Evolutionary conservation across 257 asterid genomes (phyloP).

Genomic region (Echites panduratus): DNA sequence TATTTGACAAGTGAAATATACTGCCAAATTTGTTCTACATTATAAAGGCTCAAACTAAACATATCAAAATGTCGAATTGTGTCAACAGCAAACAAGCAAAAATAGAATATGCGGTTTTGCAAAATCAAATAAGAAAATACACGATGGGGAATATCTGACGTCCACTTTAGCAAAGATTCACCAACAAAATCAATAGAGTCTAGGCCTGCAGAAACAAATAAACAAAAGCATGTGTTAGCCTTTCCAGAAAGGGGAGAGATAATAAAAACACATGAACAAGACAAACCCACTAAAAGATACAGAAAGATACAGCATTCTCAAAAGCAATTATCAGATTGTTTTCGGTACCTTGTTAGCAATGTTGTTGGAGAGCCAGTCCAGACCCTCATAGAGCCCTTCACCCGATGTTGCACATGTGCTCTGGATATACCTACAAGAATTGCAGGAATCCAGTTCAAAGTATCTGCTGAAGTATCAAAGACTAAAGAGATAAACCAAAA

Average conservation of each 20-base stretch:
- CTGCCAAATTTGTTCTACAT: conserved; percentile 8
- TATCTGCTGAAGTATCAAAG: too few relatives aligned
- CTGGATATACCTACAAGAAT: conserved; percentile 48
- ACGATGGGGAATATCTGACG: conserved; percentile 18
- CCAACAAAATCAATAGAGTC: conserved; percentile 25
- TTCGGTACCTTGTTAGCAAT: conserved; percentile 45
- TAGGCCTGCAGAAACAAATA: conserved; percentile 34
- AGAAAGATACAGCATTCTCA: not conserved
- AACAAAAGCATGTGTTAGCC: not conserved
- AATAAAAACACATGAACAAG: too few relatives aligned
- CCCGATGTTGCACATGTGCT: conserved; percentile 67
- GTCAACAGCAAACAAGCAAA: conserved; percentile 1
- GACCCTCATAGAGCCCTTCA: conserved; percentile 58
- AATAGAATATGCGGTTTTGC: conserved; percentile 11
- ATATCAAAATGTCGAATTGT: conserved; percentile 9
- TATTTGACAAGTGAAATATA: not conserved
- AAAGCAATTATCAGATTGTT: not conserved
- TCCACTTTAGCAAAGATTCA: conserved; percentile 27
- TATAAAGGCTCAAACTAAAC: conserved; percentile 4
- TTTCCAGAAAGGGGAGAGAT: not conserved
- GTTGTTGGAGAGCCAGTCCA: conserved; percentile 68
- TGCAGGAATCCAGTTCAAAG: not conserved
- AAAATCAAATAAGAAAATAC: conserved; percentile 9
- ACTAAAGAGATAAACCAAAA: not conserved
- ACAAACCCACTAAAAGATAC: too few relatives aligned